Evolutionary conservation across 331 rosid genomes (phyloP), one percentile per base, ranked within the genome.

Genomic region (Rosa hybrid): DNA sequence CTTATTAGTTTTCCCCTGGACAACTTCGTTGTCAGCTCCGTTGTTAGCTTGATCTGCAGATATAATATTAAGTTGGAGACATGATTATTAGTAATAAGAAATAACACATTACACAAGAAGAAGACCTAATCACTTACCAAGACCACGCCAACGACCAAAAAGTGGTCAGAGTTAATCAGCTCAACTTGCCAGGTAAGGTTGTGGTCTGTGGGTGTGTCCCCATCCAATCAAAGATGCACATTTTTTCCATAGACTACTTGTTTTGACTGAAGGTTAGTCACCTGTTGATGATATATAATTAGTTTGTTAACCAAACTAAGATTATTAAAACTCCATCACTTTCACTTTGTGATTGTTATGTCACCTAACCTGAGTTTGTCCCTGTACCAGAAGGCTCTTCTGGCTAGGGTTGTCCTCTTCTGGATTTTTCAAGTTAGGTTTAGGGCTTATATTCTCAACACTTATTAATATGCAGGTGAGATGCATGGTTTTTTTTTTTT

Each of bases 81-180:
- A 8, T 7, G 23, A n/a, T 56, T 8, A 56, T 9, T n/a, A 59
- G 34, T 10, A 59, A 9, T 23, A 21, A 21, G 38, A 59, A 59
- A 11, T 56, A 20, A 20, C 63, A 54, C 12, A 20, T 54, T 54
- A 17, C 25, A 20, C 63, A 56, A 54, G 25, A 56, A 10, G 25
- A 56, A 56, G 12, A 56, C 63, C 63, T 56, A 9, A 44, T 44
- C 51, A 44, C 39, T 34, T 34, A 34, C 39, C 39, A 34, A 34
- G 39, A 39, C 75, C 75, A 48, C 14, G 44, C 44, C 76, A 7
- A 50, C 23, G 46, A 72, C 63, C 76, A 49, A 27, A 48, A 30
- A 16, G 16, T 12, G 77, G 65, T 73, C 77, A 34, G 4, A 38
- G 1, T 51, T 73, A 30, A 73, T 12, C 65, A 73, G 49, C 77